These are phyloP conservation scores for Wickerhamomyces sp. DNA, from an alignment of 1,139 yeast genomes.

Conservation along the genomic window DNA sequence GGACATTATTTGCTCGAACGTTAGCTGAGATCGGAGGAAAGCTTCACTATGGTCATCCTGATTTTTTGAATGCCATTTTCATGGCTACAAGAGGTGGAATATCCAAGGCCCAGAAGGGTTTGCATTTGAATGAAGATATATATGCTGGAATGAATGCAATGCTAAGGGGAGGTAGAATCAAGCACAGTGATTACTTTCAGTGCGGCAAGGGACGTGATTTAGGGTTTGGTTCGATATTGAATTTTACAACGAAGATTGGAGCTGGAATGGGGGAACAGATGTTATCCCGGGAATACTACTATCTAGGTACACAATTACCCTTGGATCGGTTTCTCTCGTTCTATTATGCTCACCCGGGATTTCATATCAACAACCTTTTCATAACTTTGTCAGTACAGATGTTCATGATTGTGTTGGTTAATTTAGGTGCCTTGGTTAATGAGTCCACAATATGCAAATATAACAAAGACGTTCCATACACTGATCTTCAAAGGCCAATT, in stretches of 20 bases:
- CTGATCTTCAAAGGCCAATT: constrained; percentile 56
- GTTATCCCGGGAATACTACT: constrained; percentile 77
- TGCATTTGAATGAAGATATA: constrained; percentile 85
- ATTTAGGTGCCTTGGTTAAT: constrained; percentile 60
- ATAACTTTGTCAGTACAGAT: constrained; percentile 71
- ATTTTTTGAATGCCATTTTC: constrained; percentile 74
- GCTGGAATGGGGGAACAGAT: constrained; percentile 96
- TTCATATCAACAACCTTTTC: constrained; percentile 77
- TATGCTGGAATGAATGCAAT: constrained; percentile 88
- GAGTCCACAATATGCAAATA: constrained; percentile 57
- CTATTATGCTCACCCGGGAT: constrained; percentile 90
- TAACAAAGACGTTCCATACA: constrained; percentile 48
- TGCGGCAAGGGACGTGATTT: constrained; percentile 91
- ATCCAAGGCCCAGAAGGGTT: constrained; percentile 82
- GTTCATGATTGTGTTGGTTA: constrained; percentile 62
- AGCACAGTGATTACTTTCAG: constrained; percentile 83
- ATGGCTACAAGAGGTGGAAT: constrained; percentile 92
- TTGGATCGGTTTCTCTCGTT: constrained; percentile 78
- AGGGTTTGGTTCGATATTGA: constrained; percentile 79
- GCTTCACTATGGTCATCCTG: constrained; percentile 90
- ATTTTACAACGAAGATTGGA: constrained; percentile 84
- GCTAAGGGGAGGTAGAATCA: constrained; percentile 78
- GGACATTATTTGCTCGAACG: constrained; percentile 83
- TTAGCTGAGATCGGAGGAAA: constrained; percentile 84
- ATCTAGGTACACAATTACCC: constrained; percentile 74